Evolutionary conservation across 345 rosid species (phyloP), one percentile per base, ranked within the genome.

Genomic region (Boechera divaricarpa): DNA sequence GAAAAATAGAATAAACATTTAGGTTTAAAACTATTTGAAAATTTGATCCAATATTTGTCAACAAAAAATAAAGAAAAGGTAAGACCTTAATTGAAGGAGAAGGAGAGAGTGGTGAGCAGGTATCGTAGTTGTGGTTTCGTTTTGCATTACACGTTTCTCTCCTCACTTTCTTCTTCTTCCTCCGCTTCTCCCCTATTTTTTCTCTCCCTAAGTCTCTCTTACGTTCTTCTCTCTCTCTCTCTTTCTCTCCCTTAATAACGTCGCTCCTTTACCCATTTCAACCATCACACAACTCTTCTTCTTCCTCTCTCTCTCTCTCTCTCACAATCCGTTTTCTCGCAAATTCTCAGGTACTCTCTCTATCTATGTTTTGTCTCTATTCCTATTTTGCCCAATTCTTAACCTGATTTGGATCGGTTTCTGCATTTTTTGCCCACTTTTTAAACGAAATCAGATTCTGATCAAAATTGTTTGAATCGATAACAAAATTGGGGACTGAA

Each of bases 131-230:
- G 81, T 71, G 76, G 5, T 36, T 51, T 72, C 56, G 73, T 72
- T 79, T 73, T 79, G 78, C 81, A 78, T 52, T 78, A 74, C 78
- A 79, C 82, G 78, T 79, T 73, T 78, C 58, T 42, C 76, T 58
- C 69, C 49, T 61, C 76, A 7, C 47, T n/a, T 57, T 57, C 68
- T 58, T 75, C 77, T 36, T 71, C 77, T 24, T 51, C 73, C n/a
- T 56, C 60, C 32, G 44, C 39, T 44, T 71, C 72, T 65, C 53
- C 10, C 42, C 70, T 70, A 62, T 42, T 78, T 8, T 32, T 42
- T 63, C 72, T 68, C 75, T 54, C 76, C 10, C 59, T 12, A 5
- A 60, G 28, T 57, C 53, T 69, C 70, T 53, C 64, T 70, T 62
- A 52, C 69, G 39, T 77, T 44, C 74, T 49, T 55, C 64, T 59